A percentile compares a stretch with the other conserved stretches of the same genome.
phyloP scores from a whole-genome alignment of 495 filamentous ascomycete species.

The Xylaria intraflava region DNA sequence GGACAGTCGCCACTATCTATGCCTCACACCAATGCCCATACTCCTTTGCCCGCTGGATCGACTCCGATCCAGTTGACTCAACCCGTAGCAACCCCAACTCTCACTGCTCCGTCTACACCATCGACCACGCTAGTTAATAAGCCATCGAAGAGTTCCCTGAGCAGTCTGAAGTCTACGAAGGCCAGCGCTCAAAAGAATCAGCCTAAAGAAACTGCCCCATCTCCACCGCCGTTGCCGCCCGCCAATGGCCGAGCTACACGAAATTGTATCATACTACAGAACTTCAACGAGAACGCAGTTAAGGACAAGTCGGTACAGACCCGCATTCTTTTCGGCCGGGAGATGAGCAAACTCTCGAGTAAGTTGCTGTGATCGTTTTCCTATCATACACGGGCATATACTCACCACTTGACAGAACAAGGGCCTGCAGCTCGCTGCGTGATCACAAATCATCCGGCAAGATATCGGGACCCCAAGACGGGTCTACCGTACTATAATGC shows the following conservation, averaged over 20 bases:
- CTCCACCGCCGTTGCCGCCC: conserved; percentile 19
- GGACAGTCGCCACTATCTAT: conserved; percentile 36
- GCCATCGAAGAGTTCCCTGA: conserved; percentile 8
- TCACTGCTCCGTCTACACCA: conserved; percentile 11
- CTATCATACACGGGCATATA: neutral
- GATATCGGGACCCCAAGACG: conserved; percentile 70
- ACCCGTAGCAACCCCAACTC: conserved; percentile 3
- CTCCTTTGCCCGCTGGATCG: conserved; percentile 10
- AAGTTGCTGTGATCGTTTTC: conserved; percentile 18
- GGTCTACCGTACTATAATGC: conserved; percentile 68
- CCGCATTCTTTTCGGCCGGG: conserved; percentile 46
- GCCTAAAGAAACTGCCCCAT: conserved; percentile 16
- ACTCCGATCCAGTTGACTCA: conserved; percentile 5
- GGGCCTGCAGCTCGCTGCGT: conserved; percentile 53
- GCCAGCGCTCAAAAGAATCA: conserved; percentile 22
- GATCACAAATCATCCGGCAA: conserved; percentile 73
- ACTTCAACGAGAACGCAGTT: conserved; percentile 48
- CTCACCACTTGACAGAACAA: conserved; percentile 36
- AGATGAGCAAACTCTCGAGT: conserved; percentile 49
- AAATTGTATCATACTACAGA: conserved; percentile 51
- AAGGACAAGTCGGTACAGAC: conserved; percentile 50
- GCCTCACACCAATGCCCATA: conserved; percentile 20
- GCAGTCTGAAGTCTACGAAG: conserved; percentile 11
- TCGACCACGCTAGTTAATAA: conserved; percentile 6
- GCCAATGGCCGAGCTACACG: conserved; percentile 33